These are phyloP conservation scores for Teunomyces atbi DNA, from an alignment of 805 yeast genomes.

Conservation along the genomic window DNA sequence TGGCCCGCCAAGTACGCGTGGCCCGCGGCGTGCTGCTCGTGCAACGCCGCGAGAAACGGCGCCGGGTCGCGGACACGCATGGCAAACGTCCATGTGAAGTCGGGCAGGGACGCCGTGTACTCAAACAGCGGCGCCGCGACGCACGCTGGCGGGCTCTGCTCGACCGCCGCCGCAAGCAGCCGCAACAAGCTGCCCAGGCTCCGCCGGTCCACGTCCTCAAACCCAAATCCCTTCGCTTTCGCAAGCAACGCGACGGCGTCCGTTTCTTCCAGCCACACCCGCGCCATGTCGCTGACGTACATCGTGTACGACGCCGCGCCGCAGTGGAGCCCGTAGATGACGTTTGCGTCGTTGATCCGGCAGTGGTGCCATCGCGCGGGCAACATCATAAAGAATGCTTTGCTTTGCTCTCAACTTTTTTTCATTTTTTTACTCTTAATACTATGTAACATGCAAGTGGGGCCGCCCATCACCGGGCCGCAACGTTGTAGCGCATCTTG, in stretches of 20 bases:
- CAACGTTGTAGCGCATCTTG: conserved; percentile 83
- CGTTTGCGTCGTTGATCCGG: conserved; percentile 4
- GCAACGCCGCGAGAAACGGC: conserved; percentile 19
- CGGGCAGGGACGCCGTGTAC: conserved; percentile 3
- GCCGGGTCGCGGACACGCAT: conserved; percentile 12
- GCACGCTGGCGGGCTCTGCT: background rate
- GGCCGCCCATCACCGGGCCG: conserved; percentile 3
- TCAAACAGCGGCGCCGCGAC: background rate
- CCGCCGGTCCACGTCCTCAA: conserved; percentile 19
- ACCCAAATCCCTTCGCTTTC: conserved; percentile 24
- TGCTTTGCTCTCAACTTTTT: too few relatives aligned
- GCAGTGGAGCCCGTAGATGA: conserved; percentile 14
- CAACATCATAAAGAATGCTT: background rate
- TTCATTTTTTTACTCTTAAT: too few relatives aligned
- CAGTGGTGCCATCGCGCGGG: background rate
- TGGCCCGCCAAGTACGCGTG: conserved; percentile 19
- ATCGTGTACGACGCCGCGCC: conserved; percentile 17
- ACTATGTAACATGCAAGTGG: too few relatives aligned
- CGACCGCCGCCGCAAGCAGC: background rate
- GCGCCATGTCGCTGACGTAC: conserved; percentile 24
- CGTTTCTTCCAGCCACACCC: conserved; percentile 28
- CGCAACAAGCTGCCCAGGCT: conserved; percentile 3
- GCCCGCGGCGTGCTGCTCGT: conserved; percentile 20
- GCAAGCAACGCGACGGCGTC: conserved; percentile 11
- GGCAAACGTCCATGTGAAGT: conserved; percentile 22